Conservation (phyloP, 2,329 filamentous ascomycete genomes). For the Phaeophleospora eucalypticola region DNA sequence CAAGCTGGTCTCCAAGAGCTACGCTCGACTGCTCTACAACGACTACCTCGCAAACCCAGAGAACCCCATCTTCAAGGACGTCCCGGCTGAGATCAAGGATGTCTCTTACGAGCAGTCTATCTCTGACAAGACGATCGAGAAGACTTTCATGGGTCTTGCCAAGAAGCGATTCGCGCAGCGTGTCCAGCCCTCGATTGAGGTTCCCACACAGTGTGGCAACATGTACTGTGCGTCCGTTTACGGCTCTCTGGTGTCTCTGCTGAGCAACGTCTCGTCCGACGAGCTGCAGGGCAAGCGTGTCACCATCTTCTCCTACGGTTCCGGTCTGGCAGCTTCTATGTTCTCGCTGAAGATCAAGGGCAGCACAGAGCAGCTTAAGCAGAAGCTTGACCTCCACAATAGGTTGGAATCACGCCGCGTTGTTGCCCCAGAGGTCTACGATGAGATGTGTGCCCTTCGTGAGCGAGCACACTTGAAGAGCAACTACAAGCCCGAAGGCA, state of each 20-base stretch:
- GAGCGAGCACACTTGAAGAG: conserved; percentile 50
- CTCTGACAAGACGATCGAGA: conserved; percentile 51
- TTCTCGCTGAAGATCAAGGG: conserved; percentile 49
- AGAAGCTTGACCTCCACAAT: conserved; percentile 46
- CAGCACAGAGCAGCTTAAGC: conserved; percentile 43
- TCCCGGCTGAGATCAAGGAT: conserved; percentile 46
- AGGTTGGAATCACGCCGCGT: conserved; percentile 44
- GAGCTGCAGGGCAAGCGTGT: conserved; percentile 49
- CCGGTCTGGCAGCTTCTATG: conserved; percentile 48
- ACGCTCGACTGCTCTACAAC: conserved; percentile 51
- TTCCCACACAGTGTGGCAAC: conserved; percentile 53
- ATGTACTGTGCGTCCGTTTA: conserved; percentile 54
- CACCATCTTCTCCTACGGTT: conserved; percentile 51
- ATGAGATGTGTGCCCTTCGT: conserved; percentile 52
- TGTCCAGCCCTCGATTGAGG: conserved; percentile 48
- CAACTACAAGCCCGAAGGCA: conserved; percentile 45
- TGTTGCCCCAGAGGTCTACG: conserved; percentile 48
- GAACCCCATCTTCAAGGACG: conserved; percentile 48
- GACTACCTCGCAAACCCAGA: conserved; percentile 47
- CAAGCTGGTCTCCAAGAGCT: conserved; percentile 54
- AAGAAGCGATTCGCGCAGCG: conserved; percentile 50
- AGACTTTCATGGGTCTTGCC: conserved; percentile 49
- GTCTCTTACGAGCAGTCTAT: conserved; percentile 45
- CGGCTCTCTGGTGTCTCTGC: conserved; percentile 46
- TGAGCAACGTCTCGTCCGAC: conserved; percentile 44